Evolutionary conservation across 2,329 filamentous ascomycete genomes (phyloP).

Genomic region (Lachnellula hyalina): DNA sequence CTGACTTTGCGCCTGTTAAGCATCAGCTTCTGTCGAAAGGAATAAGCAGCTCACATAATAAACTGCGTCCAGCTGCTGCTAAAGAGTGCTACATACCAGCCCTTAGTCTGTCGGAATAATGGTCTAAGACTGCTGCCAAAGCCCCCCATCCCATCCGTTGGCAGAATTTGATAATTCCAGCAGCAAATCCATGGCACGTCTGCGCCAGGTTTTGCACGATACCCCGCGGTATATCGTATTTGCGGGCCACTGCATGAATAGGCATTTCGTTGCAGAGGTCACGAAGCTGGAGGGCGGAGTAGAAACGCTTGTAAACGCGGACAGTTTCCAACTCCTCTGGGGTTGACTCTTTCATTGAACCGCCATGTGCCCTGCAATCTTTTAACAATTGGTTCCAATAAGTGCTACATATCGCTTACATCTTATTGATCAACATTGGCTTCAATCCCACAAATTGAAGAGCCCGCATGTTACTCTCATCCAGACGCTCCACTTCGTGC

Average conservation of each 20-base stretch:
- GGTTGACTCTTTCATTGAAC: constrained; percentile 56
- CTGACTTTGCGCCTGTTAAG: constrained; percentile 54
- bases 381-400: background rate
- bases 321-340: constrained; percentile 54
- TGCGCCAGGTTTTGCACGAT: constrained; percentile 67
- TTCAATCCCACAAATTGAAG: constrained; percentile 64
- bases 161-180: constrained; percentile 75
- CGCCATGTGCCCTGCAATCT: constrained; percentile 57
- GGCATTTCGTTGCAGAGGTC: constrained; percentile 74
- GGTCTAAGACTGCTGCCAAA: constrained; percentile 66
- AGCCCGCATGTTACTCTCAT: constrained; percentile 66
- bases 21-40: background rate
- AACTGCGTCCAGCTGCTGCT: background rate
- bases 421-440: constrained; percentile 59
- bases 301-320: constrained; percentile 66
- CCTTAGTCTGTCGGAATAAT: constrained; percentile 68
- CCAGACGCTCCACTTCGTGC: constrained; percentile 63
- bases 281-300: constrained; percentile 70
- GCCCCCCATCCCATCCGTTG: constrained; percentile 71
- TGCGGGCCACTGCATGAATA: constrained; percentile 61
- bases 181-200: constrained; percentile 72
- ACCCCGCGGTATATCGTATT: constrained; percentile 66
- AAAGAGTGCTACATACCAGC: constrained; percentile 35
- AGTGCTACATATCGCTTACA: constrained; percentile 42
- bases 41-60: background rate